Conservation (phyloP, 768 basidiomycete species). For the Mycena crocata region DNA sequence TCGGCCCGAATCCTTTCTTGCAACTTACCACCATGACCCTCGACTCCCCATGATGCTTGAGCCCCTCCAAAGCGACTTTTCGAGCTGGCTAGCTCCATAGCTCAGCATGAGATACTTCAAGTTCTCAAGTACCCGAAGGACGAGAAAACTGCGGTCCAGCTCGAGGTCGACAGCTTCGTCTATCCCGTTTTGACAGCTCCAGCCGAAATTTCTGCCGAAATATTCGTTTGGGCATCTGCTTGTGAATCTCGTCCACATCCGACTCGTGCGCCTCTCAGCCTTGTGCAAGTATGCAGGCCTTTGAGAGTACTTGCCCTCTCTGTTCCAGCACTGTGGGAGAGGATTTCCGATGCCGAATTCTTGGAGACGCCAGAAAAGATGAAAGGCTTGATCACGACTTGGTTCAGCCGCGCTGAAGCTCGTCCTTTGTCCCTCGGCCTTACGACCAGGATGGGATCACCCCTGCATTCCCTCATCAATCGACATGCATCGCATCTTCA, state of each 20-base stretch:
- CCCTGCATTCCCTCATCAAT: background rate
- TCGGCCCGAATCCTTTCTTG: too few species aligned
- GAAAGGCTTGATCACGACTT: background rate
- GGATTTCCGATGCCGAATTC: constrained; percentile 1
- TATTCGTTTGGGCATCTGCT: background rate
- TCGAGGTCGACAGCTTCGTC: background rate
- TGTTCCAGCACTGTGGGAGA: background rate
- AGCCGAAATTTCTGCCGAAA: background rate
- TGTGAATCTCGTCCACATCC: background rate
- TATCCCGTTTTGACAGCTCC: background rate
- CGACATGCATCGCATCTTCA: constrained; percentile 9
- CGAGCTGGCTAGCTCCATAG: background rate
- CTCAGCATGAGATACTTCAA: background rate
- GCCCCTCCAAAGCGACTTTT: background rate
- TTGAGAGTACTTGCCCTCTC: background rate
- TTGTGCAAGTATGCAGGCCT: background rate
- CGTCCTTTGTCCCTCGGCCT: constrained; percentile 10
- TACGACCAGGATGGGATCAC: too few species aligned
- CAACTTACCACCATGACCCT: too few species aligned
- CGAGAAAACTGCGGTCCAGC: background rate
- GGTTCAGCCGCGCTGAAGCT: constrained; percentile 22
- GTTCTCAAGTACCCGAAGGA: background rate
- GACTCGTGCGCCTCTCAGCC: background rate
- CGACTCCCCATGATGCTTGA: too few species aligned
- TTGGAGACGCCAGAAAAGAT: background rate